Evolutionary conservation across 2,329 filamentous ascomycete species (phyloP).

Genomic region (Claviceps capensis): DNA sequence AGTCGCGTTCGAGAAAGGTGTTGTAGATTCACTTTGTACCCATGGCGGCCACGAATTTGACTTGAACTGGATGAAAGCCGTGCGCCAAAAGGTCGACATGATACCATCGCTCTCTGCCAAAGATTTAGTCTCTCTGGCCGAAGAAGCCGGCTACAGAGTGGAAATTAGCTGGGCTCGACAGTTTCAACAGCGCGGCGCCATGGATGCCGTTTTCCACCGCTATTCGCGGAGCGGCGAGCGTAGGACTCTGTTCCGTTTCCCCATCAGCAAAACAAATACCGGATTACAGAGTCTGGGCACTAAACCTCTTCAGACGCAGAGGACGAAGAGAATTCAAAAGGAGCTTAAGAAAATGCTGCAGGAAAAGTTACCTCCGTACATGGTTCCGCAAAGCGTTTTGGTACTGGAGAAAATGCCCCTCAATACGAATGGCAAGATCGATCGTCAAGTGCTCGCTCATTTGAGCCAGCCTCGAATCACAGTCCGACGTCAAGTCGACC

Average conservation of each 20-base stretch:
- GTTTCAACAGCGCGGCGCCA: slow-evolving; percentile 8
- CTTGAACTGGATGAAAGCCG: not conserved
- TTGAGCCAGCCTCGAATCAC: not conserved
- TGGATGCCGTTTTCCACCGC: slow-evolving; percentile 19
- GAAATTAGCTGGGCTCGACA: slow-evolving; percentile 29
- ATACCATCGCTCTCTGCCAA: slow-evolving; percentile 1
- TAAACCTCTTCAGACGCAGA: slow-evolving; percentile 5
- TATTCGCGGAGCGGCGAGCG: not conserved
- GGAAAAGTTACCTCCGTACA: not conserved
- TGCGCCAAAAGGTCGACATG: not conserved
- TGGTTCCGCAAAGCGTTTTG: not conserved
- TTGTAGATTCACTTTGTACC: not conserved
- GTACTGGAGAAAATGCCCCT: not conserved
- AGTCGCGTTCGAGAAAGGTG: not conserved
- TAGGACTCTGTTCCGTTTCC: slow-evolving; percentile 7
- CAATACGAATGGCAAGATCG: not conserved
- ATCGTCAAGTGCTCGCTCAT: not conserved
- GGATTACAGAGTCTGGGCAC: not conserved
- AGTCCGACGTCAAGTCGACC: not conserved
- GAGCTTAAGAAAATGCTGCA: not conserved
- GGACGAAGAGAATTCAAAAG: not conserved
- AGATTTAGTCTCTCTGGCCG: slow-evolving; percentile 11
- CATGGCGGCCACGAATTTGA: not conserved
- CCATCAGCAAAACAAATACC: slow-evolving; percentile 2
- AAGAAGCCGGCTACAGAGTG: slow-evolving; percentile 28